These are phyloP conservation scores for Cymodocea nodosa DNA, from an alignment of 116 monocot genomes.

Conservation along the genomic window DNA sequence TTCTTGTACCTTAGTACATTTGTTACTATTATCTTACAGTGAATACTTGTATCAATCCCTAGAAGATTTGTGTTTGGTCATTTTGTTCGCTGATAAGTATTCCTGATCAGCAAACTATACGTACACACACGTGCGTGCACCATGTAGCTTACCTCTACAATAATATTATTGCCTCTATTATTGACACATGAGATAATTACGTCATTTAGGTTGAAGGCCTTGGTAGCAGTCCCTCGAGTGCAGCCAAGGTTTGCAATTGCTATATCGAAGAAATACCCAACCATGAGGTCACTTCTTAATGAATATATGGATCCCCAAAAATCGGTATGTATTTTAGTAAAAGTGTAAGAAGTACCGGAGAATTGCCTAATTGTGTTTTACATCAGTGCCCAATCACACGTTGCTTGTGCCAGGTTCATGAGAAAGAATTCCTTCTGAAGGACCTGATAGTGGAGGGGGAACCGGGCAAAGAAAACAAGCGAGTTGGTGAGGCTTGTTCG, in stretches of 20 bases:
- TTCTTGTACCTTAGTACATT: too few relatives aligned
- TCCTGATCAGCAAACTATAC: too few relatives aligned
- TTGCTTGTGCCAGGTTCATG: slow-evolving; percentile 57
- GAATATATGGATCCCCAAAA: slow-evolving; percentile 61
- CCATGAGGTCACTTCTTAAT: slow-evolving; percentile 80
- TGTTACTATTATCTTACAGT: too few relatives aligned
- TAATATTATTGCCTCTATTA: too few relatives aligned
- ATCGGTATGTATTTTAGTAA: slow-evolving; percentile 34
- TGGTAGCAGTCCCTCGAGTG: slow-evolving; percentile 74
- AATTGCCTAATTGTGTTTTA: neutral
- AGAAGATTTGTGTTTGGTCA: too few relatives aligned
- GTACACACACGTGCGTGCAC: too few relatives aligned
- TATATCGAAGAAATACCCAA: slow-evolving; percentile 81
- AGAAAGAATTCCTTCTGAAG: slow-evolving; percentile 81
- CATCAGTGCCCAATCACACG: neutral
- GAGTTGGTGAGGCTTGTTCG: slow-evolving; percentile 70
- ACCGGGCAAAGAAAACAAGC: slow-evolving; percentile 49
- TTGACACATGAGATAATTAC: too few relatives aligned
- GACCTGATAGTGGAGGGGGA: slow-evolving; percentile 53
- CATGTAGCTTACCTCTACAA: too few relatives aligned
- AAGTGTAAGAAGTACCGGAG: neutral
- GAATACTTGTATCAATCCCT: too few relatives aligned
- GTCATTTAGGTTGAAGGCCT: slow-evolving; percentile 58
- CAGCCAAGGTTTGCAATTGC: slow-evolving; percentile 64
- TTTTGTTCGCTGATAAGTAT: too few relatives aligned